phyloP scores from a whole-genome alignment of 2,329 filamentous ascomycete genomes.

The Aspergillus novofumigatus region DNA sequence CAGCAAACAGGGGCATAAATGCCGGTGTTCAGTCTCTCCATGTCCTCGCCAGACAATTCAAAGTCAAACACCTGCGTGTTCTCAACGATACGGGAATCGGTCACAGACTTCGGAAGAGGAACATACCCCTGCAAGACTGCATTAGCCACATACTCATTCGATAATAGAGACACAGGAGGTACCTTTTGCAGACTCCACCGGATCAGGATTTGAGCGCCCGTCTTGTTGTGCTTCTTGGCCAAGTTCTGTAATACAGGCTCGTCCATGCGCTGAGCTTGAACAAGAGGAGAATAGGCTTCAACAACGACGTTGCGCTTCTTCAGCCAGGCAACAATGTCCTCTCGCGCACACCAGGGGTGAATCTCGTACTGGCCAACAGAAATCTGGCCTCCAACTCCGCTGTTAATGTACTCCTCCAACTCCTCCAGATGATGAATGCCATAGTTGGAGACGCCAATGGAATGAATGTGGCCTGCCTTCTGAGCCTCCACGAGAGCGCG shows the following conservation, averaged over 20 bases:
- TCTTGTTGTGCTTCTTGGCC: constrained; percentile 55
- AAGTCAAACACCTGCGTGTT: constrained; percentile 60
- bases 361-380: constrained; percentile 86
- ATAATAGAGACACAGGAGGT: constrained; percentile 3
- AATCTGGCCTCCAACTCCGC: constrained; percentile 58
- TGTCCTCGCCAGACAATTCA: constrained; percentile 54
- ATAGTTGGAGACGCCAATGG: constrained; percentile 41
- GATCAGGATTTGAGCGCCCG: constrained; percentile 54
- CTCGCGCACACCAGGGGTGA: constrained; percentile 80
- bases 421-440: constrained; percentile 39
- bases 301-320: constrained; percentile 58
- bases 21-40: constrained; percentile 52
- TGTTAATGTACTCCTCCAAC: constrained; percentile 37
- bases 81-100: constrained; percentile 56
- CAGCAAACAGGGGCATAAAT: constrained; percentile 56
- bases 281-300: constrained; percentile 52
- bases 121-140: constrained; percentile 49
- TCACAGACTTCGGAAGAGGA: constrained; percentile 60
- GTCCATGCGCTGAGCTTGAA: constrained; percentile 45
- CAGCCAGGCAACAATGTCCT: constrained; percentile 77
- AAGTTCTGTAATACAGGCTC: constrained; percentile 51
- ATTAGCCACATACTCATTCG: too few species aligned
- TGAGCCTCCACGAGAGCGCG: constrained; percentile 39
- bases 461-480: constrained; percentile 36
- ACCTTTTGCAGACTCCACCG: constrained; percentile 60